These are phyloP conservation scores for Hordeum marinum DNA, from an alignment of 176 grass and related monocot species.

Conservation along the genomic window DNA sequence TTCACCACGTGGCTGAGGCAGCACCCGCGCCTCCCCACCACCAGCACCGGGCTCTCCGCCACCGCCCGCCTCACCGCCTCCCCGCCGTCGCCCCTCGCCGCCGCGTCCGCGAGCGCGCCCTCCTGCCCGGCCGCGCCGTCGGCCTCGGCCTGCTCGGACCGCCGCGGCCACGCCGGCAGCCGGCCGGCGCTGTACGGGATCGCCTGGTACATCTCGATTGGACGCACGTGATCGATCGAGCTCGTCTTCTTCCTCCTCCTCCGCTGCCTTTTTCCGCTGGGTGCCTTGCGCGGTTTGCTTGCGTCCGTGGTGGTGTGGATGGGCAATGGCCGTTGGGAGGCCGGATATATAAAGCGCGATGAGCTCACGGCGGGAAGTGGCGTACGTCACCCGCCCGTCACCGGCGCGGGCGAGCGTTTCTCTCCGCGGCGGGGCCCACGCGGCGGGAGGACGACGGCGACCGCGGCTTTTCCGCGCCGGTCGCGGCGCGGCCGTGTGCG, in stretches of 20 bases:
- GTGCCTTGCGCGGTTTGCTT: not conserved
- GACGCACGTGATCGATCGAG: not conserved
- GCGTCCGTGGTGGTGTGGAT: not conserved
- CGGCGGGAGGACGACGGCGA: not conserved
- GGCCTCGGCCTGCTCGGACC: not conserved
- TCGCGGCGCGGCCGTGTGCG: not conserved
- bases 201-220: conserved; percentile 59
- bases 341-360: conserved; percentile 27
- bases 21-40: conserved; percentile 71
- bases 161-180: not conserved
- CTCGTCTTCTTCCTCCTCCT: not conserved
- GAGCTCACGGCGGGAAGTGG: not conserved
- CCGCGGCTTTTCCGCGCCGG: not conserved
- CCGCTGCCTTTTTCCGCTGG: not conserved
- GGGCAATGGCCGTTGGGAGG: not conserved
- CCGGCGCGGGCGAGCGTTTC: not conserved
- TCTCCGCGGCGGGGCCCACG: not conserved
- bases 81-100: not conserved
- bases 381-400: conserved; percentile 23
- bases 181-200: conserved; percentile 60
- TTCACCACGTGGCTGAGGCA: conserved; percentile 91
- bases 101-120: not conserved
- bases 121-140: not conserved
- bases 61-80: conserved; percentile 40
- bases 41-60: conserved; percentile 69